Evolutionary conservation across 164 flowering plant species (phyloP).

Genomic region (Macadamia integrifolia): DNA sequence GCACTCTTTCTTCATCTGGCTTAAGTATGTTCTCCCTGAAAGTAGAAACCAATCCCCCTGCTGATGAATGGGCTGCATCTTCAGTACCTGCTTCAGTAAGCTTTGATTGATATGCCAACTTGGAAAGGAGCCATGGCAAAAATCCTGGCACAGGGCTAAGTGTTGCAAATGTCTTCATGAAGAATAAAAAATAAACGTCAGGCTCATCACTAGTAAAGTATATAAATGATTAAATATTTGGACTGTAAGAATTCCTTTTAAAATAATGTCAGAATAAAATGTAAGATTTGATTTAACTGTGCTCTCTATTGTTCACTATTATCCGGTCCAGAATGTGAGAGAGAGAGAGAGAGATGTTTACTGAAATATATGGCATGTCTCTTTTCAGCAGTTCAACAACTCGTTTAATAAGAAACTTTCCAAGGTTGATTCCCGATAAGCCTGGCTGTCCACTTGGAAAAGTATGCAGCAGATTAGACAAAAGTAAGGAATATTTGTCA

Average conservation of each 20-base stretch:
- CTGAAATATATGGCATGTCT: constrained; percentile 85
- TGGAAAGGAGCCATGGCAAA: constrained; percentile 83
- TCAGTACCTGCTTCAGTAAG: constrained; percentile 39
- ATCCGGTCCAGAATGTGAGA: background rate
- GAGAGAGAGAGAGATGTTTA: constrained; percentile 34
- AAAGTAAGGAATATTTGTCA: background rate
- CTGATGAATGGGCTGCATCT: constrained; percentile 19
- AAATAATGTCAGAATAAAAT: background rate
- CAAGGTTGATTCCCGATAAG: constrained; percentile 84
- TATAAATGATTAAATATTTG: background rate
- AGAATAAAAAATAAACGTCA: constrained; percentile 7
- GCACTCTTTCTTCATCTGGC: constrained; percentile 68
- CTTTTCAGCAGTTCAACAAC: constrained; percentile 70
- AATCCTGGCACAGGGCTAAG: constrained; percentile 91
- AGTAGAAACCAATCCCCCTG: constrained; percentile 32
- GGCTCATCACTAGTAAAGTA: constrained; percentile 3
- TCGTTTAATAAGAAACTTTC: constrained; percentile 92
- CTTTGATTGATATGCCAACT: constrained; percentile 73
- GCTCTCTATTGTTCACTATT: background rate
- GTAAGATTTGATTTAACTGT: background rate
- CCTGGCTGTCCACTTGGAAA: constrained; percentile 64
- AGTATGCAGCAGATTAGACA: constrained; percentile 16
- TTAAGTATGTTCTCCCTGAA: constrained; percentile 69
- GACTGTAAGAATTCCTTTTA: background rate
- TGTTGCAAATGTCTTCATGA: constrained; percentile 74